A percentile compares a stretch with the other conserved stretches of the same genome.
Evolutionary conservation across 2,329 filamentous ascomycete species (phyloP).

Genomic region (Amphichorda felina): DNA sequence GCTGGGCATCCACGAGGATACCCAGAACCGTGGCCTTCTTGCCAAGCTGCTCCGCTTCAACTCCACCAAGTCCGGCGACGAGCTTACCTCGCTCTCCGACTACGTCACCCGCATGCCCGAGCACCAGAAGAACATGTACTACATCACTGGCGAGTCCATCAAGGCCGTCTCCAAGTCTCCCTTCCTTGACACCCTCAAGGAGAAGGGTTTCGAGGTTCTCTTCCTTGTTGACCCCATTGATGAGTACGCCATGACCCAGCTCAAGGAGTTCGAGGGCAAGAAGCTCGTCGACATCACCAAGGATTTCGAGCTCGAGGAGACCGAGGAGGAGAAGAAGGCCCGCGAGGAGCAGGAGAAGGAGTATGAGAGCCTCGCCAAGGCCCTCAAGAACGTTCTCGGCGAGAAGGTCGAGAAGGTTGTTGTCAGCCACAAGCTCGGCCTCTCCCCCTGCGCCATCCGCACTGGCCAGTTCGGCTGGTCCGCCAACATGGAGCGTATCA

Average conservation of each 20-base stretch:
- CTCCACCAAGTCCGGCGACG: conserved; percentile 97
- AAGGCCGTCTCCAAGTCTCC: conserved; percentile 97
- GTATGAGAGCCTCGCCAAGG: conserved; percentile 88
- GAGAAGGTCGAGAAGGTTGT: conserved; percentile 99
- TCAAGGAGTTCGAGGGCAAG: conserved; percentile 99
- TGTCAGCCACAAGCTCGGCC: conserved; percentile 92
- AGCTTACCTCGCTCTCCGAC: conserved; percentile 88
- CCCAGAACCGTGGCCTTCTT: conserved; percentile 84
- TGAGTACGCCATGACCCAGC: conserved; percentile 98
- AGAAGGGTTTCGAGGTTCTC: conserved; percentile 98
- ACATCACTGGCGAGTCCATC: conserved; percentile 99
- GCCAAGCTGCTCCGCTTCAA: conserved; percentile 98
- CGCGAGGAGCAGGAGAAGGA: conserved; percentile 98
- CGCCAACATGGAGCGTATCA: conserved; percentile 99
- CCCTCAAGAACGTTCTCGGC: conserved; percentile 96
- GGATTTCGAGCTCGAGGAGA: conserved; percentile 99
- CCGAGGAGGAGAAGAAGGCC: conserved; percentile 94
- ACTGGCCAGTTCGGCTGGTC: conserved; percentile 99
- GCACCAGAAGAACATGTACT: conserved; percentile 99
- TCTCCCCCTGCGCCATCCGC: conserved; percentile 94
- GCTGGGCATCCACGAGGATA: conserved; percentile 99
- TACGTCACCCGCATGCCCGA: conserved; percentile 99
- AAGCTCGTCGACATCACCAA: conserved; percentile 99
- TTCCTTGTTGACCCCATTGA: conserved; percentile 99
- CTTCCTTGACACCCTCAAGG: conserved; percentile 97